These are phyloP conservation scores for Leonotis leonurus DNA, from an alignment of 257 asterid genomes.

Conservation along the genomic window DNA sequence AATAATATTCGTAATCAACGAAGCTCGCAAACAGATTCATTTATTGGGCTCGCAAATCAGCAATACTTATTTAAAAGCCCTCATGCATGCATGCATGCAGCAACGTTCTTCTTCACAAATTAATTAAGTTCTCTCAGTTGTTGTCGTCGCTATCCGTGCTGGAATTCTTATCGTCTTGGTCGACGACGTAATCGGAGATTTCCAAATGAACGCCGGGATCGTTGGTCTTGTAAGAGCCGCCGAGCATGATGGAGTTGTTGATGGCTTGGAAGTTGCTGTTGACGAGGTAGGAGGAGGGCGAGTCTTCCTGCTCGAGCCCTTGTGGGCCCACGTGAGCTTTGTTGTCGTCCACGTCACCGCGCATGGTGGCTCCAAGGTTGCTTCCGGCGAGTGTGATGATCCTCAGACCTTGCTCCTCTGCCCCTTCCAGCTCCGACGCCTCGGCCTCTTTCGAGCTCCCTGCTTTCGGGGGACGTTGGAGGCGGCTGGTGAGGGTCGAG, in stretches of 20 bases:
- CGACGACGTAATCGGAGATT: constrained; percentile 43
- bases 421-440: constrained; percentile 23
- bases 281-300: constrained; percentile 48
- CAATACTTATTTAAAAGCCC: too few relatives aligned
- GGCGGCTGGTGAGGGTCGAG: constrained; percentile 50
- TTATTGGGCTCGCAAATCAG: too few relatives aligned
- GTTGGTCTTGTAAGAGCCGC: constrained; percentile 60
- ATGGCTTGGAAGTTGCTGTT: constrained; percentile 90
- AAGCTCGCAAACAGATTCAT: too few relatives aligned
- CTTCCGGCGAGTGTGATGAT: constrained; percentile 79
- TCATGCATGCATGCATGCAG: too few relatives aligned
- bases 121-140: too few relatives aligned
- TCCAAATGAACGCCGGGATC: constrained; percentile 95
- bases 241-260: constrained; percentile 90
- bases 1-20: too few relatives aligned
- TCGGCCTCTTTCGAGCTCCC: constrained; percentile 23
- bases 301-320: constrained; percentile 44
- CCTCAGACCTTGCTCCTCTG: constrained; percentile 45
- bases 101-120: too few relatives aligned
- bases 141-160: too few relatives aligned
- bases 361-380: constrained; percentile 87
- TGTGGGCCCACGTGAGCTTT: neutral
- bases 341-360: constrained; percentile 50
- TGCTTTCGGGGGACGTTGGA: constrained; percentile 41
- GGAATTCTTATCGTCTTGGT: constrained; percentile 22